Evolutionary conservation across 257 asterid species (phyloP).

Genomic region (Buddleja alternifolia): DNA sequence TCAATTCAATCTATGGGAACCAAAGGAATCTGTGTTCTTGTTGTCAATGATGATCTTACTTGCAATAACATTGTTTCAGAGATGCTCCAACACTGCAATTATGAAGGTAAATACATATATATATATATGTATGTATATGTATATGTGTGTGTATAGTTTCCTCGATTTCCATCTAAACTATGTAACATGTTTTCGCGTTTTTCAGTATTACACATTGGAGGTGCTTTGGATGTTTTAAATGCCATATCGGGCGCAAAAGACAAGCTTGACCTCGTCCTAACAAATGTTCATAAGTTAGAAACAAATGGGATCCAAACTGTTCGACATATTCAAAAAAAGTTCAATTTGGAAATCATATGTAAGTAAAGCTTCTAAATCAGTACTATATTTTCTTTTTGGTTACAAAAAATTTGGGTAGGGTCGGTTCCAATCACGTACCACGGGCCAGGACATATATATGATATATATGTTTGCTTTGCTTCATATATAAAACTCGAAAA

Average conservation of each 20-base stretch:
- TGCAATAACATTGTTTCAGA: slow-evolving; percentile 44
- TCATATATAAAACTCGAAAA: background rate
- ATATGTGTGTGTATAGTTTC: too few species aligned
- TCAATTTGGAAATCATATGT: slow-evolving; percentile 46
- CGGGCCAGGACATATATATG: too few species aligned
- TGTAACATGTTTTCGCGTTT: background rate
- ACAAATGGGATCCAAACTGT: slow-evolving; percentile 38
- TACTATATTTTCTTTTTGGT: background rate
- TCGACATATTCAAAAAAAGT: slow-evolving; percentile 33
- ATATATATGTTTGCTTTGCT: too few species aligned
- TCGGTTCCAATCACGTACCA: too few species aligned
- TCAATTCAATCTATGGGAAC: slow-evolving; percentile 36
- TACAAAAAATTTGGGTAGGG: too few species aligned
- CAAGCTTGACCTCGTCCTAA: slow-evolving; percentile 46
- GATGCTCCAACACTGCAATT: slow-evolving; percentile 51
- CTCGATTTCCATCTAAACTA: too few species aligned
- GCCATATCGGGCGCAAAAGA: slow-evolving; percentile 49
- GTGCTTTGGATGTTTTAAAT: slow-evolving; percentile 38
- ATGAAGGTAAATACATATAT: slow-evolving; percentile 52
- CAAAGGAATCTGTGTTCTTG: slow-evolving; percentile 50
- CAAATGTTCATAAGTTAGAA: slow-evolving; percentile 55
- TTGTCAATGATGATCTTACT: slow-evolving; percentile 47
- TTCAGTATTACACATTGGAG: slow-evolving; percentile 63
- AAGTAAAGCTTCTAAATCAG: slow-evolving; percentile 30
- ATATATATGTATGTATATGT: background rate